A percentile compares a stretch with the other conserved stretches of the same genome.
phyloP scores from a whole-genome alignment of 345 rosid genomes.

The Bruguiera sexangula region DNA sequence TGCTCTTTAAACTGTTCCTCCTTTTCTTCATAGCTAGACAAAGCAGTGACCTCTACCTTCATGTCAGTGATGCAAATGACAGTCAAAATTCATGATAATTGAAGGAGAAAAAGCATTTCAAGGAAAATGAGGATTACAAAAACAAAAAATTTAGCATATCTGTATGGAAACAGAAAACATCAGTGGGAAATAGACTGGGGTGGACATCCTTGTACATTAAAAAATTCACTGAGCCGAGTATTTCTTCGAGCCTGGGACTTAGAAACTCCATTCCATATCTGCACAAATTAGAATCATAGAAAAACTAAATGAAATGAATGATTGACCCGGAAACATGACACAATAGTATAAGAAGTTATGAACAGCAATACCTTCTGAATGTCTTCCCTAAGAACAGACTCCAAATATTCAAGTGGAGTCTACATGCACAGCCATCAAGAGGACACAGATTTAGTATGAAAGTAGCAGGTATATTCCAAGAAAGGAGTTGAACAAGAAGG shows the following conservation, averaged over 20 bases:
- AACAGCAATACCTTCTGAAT: slow-evolving; percentile 28
- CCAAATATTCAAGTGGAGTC: slow-evolving; percentile 34
- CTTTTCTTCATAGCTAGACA: slow-evolving; percentile 37
- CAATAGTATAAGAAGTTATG: slow-evolving; percentile 1
- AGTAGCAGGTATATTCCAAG: neutral
- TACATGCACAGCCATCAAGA: slow-evolving; percentile 5
- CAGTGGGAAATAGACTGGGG: neutral
- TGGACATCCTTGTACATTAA: slow-evolving; percentile 20
- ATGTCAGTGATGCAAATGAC: slow-evolving; percentile 6
- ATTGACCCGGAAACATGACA: neutral
- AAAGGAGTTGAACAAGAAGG: neutral
- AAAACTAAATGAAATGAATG: neutral
- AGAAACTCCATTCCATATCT: slow-evolving; percentile 34
- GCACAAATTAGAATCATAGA: slow-evolving; percentile 9
- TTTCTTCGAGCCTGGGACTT: slow-evolving; percentile 23
- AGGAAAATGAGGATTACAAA: neutral
- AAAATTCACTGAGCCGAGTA: slow-evolving; percentile 31
- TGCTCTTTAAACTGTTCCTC: slow-evolving; percentile 34
- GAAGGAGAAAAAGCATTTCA: neutral
- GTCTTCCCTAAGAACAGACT: slow-evolving; percentile 31
- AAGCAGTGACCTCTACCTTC: slow-evolving; percentile 37
- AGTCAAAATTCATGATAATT: neutral
- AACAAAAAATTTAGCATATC: neutral
- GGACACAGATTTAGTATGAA: neutral
- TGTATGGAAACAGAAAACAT: neutral